Evolutionary conservation across 805 yeast genomes (phyloP), one percentile per base, ranked within the genome.

Genomic region (Starmerella ratchasimensis): DNA sequence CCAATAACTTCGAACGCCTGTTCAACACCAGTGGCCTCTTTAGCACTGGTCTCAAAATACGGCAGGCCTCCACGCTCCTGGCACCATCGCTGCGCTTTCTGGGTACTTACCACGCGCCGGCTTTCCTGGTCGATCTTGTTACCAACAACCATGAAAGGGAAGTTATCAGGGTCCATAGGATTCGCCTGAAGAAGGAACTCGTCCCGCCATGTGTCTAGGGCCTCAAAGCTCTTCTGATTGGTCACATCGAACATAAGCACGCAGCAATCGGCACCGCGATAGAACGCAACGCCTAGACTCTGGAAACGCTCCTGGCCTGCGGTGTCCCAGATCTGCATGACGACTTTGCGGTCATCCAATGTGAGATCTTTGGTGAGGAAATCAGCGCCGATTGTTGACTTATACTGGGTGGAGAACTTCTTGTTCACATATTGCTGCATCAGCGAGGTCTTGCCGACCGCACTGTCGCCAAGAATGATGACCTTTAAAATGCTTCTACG

Each of bases 261-360:
- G 62, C 97, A 90, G 61, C 97, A 90, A 60, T 90, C 97, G 1
- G 97, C 95, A 26, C 97, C 97, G 52, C 98, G 69, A 60, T 90
- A 88, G 58, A 88, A 88, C 0, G 97, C 97, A 31, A 88, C 96
- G 13, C 97, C 97, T 44, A 88, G 66, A 41, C 93, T 78, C 62
- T 90, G 97, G 68, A 88, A 88, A 53, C 98, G 71, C 61, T 88
- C 98, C 64, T 88, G 98, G 26, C 98, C 98, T 6, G 97, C 97
- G 30, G 98, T 88, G 56, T 88, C 98, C 98, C 98, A 88, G 38
- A 90, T 79, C 48, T 64, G 69, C 68, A 79, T 68, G 17, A 82
- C 75, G 7, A 78, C 84, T 46, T 71, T 71, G 51, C 78, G 79
- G 58, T 79, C 90, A 57, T 90, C 97, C 41, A 90, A 72, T 20